A percentile compares a stretch with the other conserved stretches of the same genome.
These are phyloP conservation scores for Bombardia bombarda DNA, from an alignment of 495 filamentous ascomycete genomes.

Conservation along the genomic window DNA sequence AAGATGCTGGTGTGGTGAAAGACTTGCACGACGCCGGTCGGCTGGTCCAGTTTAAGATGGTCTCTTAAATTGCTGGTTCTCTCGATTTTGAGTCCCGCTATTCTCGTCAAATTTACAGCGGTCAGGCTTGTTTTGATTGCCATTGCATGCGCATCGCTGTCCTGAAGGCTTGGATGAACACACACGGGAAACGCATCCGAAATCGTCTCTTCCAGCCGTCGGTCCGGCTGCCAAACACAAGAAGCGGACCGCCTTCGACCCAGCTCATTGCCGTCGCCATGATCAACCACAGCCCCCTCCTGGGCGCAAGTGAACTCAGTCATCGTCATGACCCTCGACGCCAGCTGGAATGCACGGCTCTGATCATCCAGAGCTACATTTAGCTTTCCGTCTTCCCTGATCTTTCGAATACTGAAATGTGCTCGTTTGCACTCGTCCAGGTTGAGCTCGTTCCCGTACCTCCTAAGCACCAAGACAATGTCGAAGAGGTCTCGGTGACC, in stretches of 20 bases:
- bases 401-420: background rate
- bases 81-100: constrained; percentile 20
- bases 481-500: constrained; percentile 21
- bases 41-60: constrained; percentile 25
- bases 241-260: background rate
- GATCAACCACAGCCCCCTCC: background rate
- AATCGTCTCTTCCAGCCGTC: constrained; percentile 17
- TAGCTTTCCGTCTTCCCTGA: background rate
- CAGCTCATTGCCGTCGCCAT: background rate
- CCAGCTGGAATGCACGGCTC: constrained; percentile 21
- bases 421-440: background rate
- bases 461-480: constrained; percentile 15
- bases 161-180: constrained; percentile 21
- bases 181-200: constrained; percentile 17
- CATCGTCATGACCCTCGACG: constrained; percentile 26
- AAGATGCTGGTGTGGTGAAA: constrained; percentile 27
- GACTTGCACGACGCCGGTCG: constrained; percentile 18
- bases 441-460: constrained; percentile 3
- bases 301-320: constrained; percentile 10
- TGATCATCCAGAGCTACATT: constrained; percentile 1
- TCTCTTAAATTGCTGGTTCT: constrained; percentile 24
- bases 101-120: constrained; percentile 24
- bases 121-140: constrained; percentile 15
- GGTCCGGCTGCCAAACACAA: constrained; percentile 17
- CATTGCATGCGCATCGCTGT: constrained; percentile 4